These are phyloP conservation scores for Saussurea involucrata DNA, from an alignment of 129 eudicot species.

Conservation along the genomic window DNA sequence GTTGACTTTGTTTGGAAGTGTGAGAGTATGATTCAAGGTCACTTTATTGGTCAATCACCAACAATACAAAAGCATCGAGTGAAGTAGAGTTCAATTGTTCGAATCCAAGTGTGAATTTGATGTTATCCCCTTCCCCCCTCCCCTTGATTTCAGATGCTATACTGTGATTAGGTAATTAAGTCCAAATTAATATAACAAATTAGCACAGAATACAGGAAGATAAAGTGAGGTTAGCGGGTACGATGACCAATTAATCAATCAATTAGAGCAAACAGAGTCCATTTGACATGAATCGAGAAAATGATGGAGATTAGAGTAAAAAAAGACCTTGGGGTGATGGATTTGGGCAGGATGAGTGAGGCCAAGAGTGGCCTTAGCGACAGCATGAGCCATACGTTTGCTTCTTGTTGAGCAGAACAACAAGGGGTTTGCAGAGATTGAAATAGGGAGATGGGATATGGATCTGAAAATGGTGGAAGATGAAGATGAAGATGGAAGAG, in stretches of 20 bases:
- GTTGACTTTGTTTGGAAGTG: not conserved
- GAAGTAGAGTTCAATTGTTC: not conserved
- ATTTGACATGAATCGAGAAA: not conserved
- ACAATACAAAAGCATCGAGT: not conserved
- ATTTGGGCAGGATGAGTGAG: constrained; percentile 77
- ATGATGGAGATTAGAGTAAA: not conserved
- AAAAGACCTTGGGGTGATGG: constrained; percentile 55
- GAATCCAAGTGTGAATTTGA: not conserved
- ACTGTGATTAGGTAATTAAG: too few species aligned
- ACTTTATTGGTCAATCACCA: not conserved
- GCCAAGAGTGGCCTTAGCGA: constrained; percentile 79
- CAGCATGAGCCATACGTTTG: constrained; percentile 65
- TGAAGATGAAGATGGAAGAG: constrained; percentile 31
- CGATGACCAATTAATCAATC: not conserved
- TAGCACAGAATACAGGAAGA: not conserved
- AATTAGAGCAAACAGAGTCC: not conserved
- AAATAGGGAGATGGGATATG: constrained; percentile 22
- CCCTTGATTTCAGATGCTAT: not conserved
- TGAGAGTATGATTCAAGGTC: not conserved
- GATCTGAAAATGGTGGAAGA: constrained; percentile 34
- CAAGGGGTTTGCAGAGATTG: constrained; percentile 13
- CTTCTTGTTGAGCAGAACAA: constrained; percentile 23
- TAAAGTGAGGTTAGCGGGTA: not conserved
- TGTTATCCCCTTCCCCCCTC: too few species aligned
- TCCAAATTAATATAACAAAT: not conserved